Conservation (phyloP, 345 rosid species). For the Physaria fendleri region DNA sequence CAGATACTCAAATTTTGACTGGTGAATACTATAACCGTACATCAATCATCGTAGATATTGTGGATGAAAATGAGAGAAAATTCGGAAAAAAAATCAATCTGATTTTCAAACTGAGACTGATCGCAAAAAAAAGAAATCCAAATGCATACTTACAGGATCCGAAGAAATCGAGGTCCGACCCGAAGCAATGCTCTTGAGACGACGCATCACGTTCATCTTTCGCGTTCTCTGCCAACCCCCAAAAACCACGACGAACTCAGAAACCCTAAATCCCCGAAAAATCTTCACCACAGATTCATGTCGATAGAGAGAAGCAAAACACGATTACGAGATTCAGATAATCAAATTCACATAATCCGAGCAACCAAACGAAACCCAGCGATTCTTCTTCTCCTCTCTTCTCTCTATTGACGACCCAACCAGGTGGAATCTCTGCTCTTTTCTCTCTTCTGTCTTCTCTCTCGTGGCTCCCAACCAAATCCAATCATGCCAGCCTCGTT, state of each 20-base stretch:
- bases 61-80: background rate
- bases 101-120: too few species aligned
- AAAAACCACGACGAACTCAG: conserved; percentile 11
- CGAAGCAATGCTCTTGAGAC: conserved; percentile 98
- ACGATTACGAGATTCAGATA: conserved; percentile 19
- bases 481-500: conserved; percentile 50
- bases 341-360: conserved; percentile 5
- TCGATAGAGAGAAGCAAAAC: conserved; percentile 24
- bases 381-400: background rate
- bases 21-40: conserved; percentile 3
- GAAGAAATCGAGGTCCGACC: conserved; percentile 93
- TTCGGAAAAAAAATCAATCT: conserved; percentile 12
- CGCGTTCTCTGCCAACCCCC: background rate
- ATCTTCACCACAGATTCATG: conserved; percentile 19
- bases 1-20: conserved; percentile 2
- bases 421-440: conserved; percentile 27
- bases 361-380: background rate
- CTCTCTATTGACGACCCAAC: conserved; percentile 27
- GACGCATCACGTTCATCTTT: conserved; percentile 94
- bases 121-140: background rate
- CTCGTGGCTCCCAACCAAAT: conserved; percentile 47
- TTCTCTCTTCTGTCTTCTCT: conserved; percentile 21
- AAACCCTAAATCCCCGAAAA: conserved; percentile 20
- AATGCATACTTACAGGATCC: conserved; percentile 52
- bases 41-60: background rate